A percentile compares a stretch with the other conserved stretches of the same genome.
phyloP scores from a whole-genome alignment of 441 rosid genomes.

The Eutrema salsugineum region DNA sequence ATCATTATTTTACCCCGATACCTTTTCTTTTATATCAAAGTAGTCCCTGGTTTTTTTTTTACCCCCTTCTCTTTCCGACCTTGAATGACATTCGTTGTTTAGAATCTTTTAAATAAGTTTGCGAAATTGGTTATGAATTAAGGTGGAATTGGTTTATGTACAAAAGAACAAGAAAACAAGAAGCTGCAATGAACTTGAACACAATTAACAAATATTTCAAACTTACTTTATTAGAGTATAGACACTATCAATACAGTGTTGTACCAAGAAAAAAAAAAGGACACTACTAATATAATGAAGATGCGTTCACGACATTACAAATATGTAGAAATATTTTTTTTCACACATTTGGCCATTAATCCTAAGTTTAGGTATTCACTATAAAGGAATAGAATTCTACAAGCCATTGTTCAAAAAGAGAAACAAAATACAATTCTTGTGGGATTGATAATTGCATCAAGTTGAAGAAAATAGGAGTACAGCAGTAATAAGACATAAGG shows the following conservation, averaged over 20 bases:
- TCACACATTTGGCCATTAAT: background rate
- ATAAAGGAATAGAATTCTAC: too few species aligned
- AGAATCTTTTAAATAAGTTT: too few species aligned
- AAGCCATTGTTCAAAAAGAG: too few species aligned
- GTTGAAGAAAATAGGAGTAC: background rate
- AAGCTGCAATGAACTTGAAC: background rate
- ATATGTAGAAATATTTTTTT: background rate
- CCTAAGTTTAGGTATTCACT: too few species aligned
- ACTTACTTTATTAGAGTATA: background rate
- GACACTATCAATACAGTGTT: background rate
- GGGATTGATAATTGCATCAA: constrained; percentile 11
- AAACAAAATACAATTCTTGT: background rate
- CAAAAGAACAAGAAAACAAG: background rate
- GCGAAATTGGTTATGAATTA: background rate
- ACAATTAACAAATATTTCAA: background rate
- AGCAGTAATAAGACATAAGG: background rate
- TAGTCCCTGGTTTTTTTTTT: background rate
- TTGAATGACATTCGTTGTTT: background rate
- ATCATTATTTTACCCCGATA: constrained; percentile 9
- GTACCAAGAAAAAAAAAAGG: background rate
- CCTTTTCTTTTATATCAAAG: constrained; percentile 1
- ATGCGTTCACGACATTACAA: background rate
- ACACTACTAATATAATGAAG: background rate
- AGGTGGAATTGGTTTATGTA: too few species aligned
- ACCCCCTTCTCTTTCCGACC: background rate